Percentiles rank a stretch among this genome's conserved stretches.
phyloP scores from a whole-genome alignment of 2,329 filamentous ascomycete species.

The Trichophyton schoenleinii region DNA sequence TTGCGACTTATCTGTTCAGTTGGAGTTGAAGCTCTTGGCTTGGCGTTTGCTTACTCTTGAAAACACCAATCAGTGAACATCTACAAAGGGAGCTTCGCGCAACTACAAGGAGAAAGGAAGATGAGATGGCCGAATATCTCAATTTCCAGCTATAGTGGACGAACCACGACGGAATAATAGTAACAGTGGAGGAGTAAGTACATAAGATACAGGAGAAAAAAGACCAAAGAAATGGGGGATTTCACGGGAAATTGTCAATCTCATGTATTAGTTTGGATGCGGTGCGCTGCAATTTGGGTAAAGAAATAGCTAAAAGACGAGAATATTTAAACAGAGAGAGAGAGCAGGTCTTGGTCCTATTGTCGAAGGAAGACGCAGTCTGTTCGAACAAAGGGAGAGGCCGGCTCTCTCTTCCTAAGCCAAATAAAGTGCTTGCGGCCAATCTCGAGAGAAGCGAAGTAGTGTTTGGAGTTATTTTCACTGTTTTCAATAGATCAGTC shows the following conservation, averaged over 20 bases:
- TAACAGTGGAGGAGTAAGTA: constrained; percentile 9
- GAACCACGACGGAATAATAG: constrained; percentile 3
- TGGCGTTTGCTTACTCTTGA: neutral
- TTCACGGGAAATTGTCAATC: constrained; percentile 17
- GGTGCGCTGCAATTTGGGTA: constrained; percentile 5
- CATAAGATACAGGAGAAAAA: constrained; percentile 15
- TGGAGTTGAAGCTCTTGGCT: neutral
- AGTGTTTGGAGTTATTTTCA: constrained; percentile 1
- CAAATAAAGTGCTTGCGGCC: constrained; percentile 29
- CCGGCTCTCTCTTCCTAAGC: constrained; percentile 22
- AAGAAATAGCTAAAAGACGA: neutral
- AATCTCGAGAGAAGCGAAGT: constrained; percentile 31
- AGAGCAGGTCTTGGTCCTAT: constrained; percentile 8
- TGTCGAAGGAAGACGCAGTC: constrained; percentile 6
- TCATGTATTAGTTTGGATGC: constrained; percentile 9
- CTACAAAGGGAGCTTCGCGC: neutral
- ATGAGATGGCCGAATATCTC: constrained; percentile 36
- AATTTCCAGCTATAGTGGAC: constrained; percentile 22
- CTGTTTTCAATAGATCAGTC: constrained; percentile 1
- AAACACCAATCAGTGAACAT: neutral
- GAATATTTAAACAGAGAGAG: constrained; percentile 8
- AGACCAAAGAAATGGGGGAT: constrained; percentile 17
- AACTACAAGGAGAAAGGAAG: neutral
- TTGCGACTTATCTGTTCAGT: constrained; percentile 2
- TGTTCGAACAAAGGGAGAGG: neutral